Evolutionary conservation across 2,329 filamentous ascomycete genomes (phyloP), one percentile per base, ranked within the genome.

Genomic region (Westerdykella sp.): DNA sequence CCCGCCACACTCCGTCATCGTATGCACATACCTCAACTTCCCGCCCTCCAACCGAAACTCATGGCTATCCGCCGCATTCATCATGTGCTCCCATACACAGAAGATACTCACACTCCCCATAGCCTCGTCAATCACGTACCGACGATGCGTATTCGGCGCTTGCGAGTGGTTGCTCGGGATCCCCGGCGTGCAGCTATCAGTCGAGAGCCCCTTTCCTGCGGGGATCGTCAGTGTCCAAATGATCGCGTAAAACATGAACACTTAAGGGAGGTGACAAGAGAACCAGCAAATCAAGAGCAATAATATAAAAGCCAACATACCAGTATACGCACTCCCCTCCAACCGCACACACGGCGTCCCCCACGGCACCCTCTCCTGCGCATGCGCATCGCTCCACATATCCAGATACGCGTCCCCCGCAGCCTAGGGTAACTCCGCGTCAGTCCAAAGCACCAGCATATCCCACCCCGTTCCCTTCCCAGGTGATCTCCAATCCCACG

Each of bases 11-110:
- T 47, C 48, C 30, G 48, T 51, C 46, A 51, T 51, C 3, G 48
- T 51, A 45, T 51, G 48, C 38, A 51, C 48, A 44, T 40, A 51
- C 32, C 48, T 46, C 46, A 51, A 44, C 40, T 54, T 57, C 16
- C 54, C 54, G 11, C 46, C 48, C 42, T 55, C 54, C 3, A 57
- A 42, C 18, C 52, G 43, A 36, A 57, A 57, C 40, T 57, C 54
- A 42, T 57, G 54, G 16, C 50, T 54, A 45, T 57, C 54, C 41
- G 54, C 50, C 14, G 54, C 54, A 13, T 43, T 53, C 54, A 57
- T 57, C 54, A 57, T 57, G 42, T 55, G 52, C 35, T 55, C 48
- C 52, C 52, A 57, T 11, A 55, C 47, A 38, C 50, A 54, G 37
- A 55, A 51, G 7, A 57, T 51, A 39, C 49, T 52, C 25, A 57